Conservation (phyloP, 2,329 filamentous ascomycete species). For the Sarocladium strictum region DNA sequence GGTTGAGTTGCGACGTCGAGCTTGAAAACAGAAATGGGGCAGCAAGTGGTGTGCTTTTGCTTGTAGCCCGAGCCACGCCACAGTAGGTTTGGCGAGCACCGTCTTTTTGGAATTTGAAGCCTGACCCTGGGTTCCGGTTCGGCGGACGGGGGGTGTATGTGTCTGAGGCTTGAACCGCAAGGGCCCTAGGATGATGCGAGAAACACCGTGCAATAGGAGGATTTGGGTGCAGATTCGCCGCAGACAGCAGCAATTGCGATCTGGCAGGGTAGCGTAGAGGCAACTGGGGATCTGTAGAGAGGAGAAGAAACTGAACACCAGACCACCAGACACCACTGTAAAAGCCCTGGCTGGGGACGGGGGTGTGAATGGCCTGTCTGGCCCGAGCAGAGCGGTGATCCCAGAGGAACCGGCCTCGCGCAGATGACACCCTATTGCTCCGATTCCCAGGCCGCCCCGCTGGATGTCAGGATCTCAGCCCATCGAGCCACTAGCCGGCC, state of each 20-base stretch:
- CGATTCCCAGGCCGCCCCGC: constrained; percentile 25
- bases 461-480: constrained; percentile 21
- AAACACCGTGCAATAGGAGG: neutral
- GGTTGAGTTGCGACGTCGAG: neutral
- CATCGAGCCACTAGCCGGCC: constrained; percentile 17
- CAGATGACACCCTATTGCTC: constrained; percentile 27
- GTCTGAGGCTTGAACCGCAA: neutral
- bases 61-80: neutral
- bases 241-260: neutral
- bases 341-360: neutral
- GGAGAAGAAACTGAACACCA: neutral
- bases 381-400: constrained; percentile 11
- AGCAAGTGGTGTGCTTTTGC: constrained; percentile 1
- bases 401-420: neutral
- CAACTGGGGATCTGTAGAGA: neutral
- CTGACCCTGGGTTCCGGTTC: neutral
- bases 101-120: neutral
- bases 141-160: neutral
- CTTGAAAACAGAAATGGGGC: neutral
- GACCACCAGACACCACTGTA: neutral
- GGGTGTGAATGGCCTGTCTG: constrained; percentile 12
- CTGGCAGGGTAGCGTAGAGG: neutral
- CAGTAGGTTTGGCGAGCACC: neutral
- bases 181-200: neutral
- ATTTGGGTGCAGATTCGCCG: neutral